Conservation (phyloP, 2,329 filamentous ascomycete species). For the Colletotrichum zoysiae region DNA sequence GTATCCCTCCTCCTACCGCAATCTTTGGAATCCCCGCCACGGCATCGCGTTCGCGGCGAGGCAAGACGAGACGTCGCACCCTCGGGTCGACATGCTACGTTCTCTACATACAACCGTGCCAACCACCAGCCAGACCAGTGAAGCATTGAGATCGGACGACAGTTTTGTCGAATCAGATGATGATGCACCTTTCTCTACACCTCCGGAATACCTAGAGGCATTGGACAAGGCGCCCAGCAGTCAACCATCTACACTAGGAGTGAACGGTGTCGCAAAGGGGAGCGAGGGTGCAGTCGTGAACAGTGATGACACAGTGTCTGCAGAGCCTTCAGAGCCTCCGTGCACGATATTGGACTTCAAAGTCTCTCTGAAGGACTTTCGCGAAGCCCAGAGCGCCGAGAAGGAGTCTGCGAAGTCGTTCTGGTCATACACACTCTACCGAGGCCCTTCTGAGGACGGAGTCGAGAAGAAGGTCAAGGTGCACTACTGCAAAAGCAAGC, state of each 20-base stretch:
- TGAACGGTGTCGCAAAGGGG: not conserved
- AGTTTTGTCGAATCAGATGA: constrained; percentile 19
- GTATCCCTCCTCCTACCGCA: constrained; percentile 46
- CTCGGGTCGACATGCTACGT: constrained; percentile 14
- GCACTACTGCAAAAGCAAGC: constrained; percentile 80
- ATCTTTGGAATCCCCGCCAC: constrained; percentile 51
- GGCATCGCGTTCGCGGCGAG: constrained; percentile 49
- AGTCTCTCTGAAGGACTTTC: constrained; percentile 60
- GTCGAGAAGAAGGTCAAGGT: constrained; percentile 69
- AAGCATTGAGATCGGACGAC: not conserved
- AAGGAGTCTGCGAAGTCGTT: constrained; percentile 64
- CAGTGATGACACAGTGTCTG: not conserved
- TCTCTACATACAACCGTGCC: constrained; percentile 25
- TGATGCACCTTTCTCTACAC: constrained; percentile 26
- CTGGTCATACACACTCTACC: constrained; percentile 79
- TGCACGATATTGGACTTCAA: constrained; percentile 58
- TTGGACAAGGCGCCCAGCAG: not conserved
- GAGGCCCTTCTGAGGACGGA: constrained; percentile 59
- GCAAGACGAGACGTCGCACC: constrained; percentile 36
- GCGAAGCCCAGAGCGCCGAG: constrained; percentile 61
- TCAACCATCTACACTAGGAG: constrained; percentile 3
- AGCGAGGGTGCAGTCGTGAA: not conserved
- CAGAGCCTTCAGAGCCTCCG: constrained; percentile 53
- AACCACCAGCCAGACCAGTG: not conserved
- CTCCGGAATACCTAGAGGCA: constrained; percentile 14